Percentiles rank a stretch among this genome's conserved stretches.
These are phyloP conservation scores for Polytolypa hystricis DNA, from an alignment of 2,329 filamentous ascomycete species.

Conservation along the genomic window DNA sequence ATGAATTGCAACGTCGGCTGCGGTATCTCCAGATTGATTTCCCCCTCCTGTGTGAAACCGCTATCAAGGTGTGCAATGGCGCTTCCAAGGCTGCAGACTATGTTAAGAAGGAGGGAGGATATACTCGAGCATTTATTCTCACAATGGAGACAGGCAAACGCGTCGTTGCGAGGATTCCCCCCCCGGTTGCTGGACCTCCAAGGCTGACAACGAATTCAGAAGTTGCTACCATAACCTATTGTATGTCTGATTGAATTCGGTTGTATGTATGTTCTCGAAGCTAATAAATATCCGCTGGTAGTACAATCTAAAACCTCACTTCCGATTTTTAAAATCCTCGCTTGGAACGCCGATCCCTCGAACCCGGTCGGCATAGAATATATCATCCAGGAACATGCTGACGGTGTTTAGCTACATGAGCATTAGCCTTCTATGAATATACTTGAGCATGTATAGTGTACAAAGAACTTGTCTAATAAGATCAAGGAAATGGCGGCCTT, in stretches of 20 bases:
- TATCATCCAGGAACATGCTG: conserved; percentile 29
- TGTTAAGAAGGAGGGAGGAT: conserved; percentile 34
- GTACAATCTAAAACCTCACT: conserved; percentile 17
- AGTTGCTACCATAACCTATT: too few relatives aligned
- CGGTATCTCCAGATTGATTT: conserved; percentile 32
- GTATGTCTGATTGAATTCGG: too few relatives aligned
- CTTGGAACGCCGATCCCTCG: conserved; percentile 17
- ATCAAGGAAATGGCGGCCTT: conserved; percentile 22
- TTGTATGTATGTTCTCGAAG: too few relatives aligned
- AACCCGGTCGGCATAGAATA: conserved; percentile 28
- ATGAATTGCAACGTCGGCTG: conserved; percentile 23
- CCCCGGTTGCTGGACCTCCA: conserved; percentile 25
- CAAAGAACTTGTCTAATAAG: conserved; percentile 18
- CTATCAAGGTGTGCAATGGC: conserved; percentile 24
- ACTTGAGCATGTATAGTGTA: conserved; percentile 24
- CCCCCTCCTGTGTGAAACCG: conserved; percentile 24
- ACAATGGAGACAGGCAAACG: conserved; percentile 25
- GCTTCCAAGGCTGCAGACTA: conserved; percentile 22
- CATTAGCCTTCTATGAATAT: conserved; percentile 25
- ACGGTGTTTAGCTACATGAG: conserved; percentile 23
- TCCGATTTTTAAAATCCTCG: conserved; percentile 17
- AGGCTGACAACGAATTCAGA: conserved; percentile 26
- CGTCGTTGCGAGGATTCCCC: conserved; percentile 32
- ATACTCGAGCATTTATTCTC: conserved; percentile 35
- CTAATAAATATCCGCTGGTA: conserved; percentile 4